These are phyloP conservation scores for Lentinula aciculospora DNA, from an alignment of 768 basidiomycete genomes.

Conservation along the genomic window DNA sequence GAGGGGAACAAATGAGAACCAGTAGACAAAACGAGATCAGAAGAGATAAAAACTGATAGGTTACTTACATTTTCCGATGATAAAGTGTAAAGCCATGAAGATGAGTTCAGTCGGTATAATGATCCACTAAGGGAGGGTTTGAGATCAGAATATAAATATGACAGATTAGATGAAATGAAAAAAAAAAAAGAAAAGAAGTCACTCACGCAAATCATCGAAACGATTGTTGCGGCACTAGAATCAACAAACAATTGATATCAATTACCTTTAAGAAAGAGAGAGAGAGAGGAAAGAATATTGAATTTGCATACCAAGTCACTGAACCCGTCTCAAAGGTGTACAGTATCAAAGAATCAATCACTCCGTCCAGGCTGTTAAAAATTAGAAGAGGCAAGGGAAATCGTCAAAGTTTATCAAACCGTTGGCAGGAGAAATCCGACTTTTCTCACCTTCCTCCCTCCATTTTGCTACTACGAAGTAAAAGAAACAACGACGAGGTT, in stretches of 20 bases:
- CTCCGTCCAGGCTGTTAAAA: conserved; percentile 31
- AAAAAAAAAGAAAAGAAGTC: background rate
- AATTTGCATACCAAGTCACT: conserved; percentile 39
- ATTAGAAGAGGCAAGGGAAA: background rate
- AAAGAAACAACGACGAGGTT: conserved; percentile 35
- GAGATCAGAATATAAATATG: background rate
- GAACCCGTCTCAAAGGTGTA: conserved; percentile 51
- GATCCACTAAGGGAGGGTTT: conserved; percentile 45
- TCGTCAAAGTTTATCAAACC: background rate
- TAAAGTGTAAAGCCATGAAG: conserved; percentile 49
- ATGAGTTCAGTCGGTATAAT: conserved; percentile 39
- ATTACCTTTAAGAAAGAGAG: too few species aligned
- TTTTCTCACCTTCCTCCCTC: conserved; percentile 33
- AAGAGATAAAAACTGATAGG: background rate
- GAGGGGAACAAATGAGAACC: too few species aligned
- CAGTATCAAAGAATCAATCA: conserved; percentile 40
- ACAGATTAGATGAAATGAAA: background rate
- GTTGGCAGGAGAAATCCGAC: too few species aligned
- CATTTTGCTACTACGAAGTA: conserved; percentile 33
- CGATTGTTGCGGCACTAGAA: conserved; percentile 34
- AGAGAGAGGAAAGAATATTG: too few species aligned
- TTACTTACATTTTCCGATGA: conserved; percentile 44
- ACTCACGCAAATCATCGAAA: conserved; percentile 43
- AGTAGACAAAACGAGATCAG: background rate
- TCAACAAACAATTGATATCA: too few species aligned